phyloP scores from a whole-genome alignment of 2,329 filamentous ascomycete genomes.

The Monosporascus sp. region DNA sequence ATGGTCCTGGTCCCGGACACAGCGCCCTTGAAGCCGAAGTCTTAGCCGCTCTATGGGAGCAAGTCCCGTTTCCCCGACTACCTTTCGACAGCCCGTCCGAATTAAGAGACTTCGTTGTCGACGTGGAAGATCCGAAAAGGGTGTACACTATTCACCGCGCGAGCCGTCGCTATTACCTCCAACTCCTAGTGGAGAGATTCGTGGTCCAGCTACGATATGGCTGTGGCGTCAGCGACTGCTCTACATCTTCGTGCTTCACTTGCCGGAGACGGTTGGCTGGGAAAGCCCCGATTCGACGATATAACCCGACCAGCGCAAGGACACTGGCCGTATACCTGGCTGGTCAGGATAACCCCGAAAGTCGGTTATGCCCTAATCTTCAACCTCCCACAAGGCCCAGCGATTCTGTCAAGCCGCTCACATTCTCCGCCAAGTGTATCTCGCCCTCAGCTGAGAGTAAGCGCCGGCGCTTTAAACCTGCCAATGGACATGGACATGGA shows the following conservation, averaged over 20 bases:
- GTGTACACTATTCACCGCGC: conserved; percentile 58
- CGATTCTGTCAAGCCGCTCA: conserved; percentile 41
- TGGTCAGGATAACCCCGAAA: conserved; percentile 71
- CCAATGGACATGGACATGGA: not conserved
- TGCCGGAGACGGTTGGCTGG: conserved; percentile 64
- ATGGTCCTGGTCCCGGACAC: conserved; percentile 26
- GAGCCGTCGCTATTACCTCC: conserved; percentile 57
- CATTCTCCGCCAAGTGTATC: conserved; percentile 35
- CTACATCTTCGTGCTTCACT: conserved; percentile 74
- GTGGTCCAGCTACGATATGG: conserved; percentile 77
- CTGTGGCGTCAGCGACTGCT: conserved; percentile 64
- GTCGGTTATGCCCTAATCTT: conserved; percentile 57
- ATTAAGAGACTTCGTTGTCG: conserved; percentile 48
- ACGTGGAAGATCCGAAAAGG: conserved; percentile 56
- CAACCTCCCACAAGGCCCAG: conserved; percentile 37
- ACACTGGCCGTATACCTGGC: conserved; percentile 77
- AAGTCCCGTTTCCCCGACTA: conserved; percentile 53
- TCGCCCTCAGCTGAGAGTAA: conserved; percentile 13
- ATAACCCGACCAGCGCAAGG: conserved; percentile 75
- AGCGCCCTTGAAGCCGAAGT: conserved; percentile 39
- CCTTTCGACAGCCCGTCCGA: conserved; percentile 56
- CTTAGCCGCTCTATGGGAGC: conserved; percentile 55
- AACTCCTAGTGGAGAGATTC: conserved; percentile 67
- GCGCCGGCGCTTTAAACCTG: conserved; percentile 1
- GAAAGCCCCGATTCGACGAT: conserved; percentile 67